phyloP scores from a whole-genome alignment of 352 stramenopile genomes.

The Phytophthora nicotianae region DNA sequence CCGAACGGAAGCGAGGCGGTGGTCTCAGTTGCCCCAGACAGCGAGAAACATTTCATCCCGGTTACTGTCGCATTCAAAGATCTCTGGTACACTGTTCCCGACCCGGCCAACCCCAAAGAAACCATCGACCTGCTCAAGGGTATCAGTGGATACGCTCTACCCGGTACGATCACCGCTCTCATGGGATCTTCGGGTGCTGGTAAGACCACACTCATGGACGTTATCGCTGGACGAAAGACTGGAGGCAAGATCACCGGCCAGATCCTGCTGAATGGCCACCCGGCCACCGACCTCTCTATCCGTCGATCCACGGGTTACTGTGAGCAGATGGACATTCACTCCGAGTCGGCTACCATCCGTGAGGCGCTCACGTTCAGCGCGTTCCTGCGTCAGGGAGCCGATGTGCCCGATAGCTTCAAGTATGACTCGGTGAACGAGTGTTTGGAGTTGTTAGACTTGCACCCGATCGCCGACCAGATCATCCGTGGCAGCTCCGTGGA shows the following conservation, averaged over 20 bases:
- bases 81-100: neutral
- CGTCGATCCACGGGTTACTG: neutral
- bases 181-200: neutral
- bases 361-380: neutral
- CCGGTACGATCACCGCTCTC: neutral
- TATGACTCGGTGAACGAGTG: constrained; percentile 2
- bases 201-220: neutral
- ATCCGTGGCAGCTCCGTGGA: neutral
- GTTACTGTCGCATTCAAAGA: neutral
- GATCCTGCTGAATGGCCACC: neutral
- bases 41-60: neutral
- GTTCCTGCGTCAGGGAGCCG: neutral
- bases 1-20: neutral
- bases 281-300: neutral
- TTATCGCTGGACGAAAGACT: neutral
- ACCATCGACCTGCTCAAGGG: neutral
- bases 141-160: neutral
- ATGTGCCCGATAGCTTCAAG: neutral
- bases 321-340: neutral
- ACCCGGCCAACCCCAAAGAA: neutral
- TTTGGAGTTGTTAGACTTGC: neutral
- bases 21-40: constrained; percentile 3
- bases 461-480: neutral
- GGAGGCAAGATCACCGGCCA: neutral
- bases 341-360: neutral